Percentiles rank a stretch among this genome's conserved stretches.
Conservation (phyloP, 768 basidiomycete genomes). For the Boletus edulis region DNA sequence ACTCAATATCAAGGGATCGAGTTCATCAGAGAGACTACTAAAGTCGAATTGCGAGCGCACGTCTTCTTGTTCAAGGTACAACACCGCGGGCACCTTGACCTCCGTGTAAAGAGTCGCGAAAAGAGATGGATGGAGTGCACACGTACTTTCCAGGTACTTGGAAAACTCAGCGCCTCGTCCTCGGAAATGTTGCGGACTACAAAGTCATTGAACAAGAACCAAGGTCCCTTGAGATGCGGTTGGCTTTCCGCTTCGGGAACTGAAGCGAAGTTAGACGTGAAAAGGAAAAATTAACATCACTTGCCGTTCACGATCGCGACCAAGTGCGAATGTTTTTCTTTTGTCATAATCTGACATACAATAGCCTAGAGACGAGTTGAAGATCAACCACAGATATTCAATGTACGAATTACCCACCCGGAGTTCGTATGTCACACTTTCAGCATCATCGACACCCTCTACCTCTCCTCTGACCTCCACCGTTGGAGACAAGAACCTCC, state of each 20-base stretch:
- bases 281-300: neutral
- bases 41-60: conserved; percentile 57
- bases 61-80: conserved; percentile 85
- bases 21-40: conserved; percentile 54
- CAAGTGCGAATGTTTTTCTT: conserved; percentile 74
- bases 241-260: conserved; percentile 67
- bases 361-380: conserved; percentile 59
- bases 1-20: conserved; percentile 74
- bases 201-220: conserved; percentile 98
- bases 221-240: conserved; percentile 48
- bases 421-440: conserved; percentile 63
- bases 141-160: conserved; percentile 87
- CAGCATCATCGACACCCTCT: conserved; percentile 54
- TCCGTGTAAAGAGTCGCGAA: conserved; percentile 9
- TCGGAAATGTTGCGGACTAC: conserved; percentile 81
- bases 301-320: conserved; percentile 84
- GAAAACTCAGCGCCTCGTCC: conserved; percentile 84
- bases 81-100: conserved; percentile 74
- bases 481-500: conserved; percentile 54
- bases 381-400: neutral
- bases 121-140: neutral
- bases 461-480: conserved; percentile 59
- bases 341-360: conserved; percentile 74
- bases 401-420: conserved; percentile 48
- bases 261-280: conserved; percentile 25